These are phyloP conservation scores for Calonectria honghensis DNA, from an alignment of 2,329 filamentous ascomycete species.

Conservation along the genomic window DNA sequence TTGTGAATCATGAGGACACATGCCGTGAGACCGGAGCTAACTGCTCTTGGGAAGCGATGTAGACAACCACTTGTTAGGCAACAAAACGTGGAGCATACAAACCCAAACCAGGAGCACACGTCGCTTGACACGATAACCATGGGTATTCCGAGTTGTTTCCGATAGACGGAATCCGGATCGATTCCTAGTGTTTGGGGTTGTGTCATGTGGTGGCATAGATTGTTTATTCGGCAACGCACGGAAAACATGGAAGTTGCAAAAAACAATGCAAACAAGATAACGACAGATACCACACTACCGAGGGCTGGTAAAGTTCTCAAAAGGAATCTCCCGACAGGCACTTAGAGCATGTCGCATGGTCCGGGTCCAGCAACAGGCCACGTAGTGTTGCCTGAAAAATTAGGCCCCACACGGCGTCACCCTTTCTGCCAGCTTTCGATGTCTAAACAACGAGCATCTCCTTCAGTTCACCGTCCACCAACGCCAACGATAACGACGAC, in stretches of 20 bases:
- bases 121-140: background rate
- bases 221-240: background rate
- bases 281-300: constrained; percentile 7
- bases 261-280: constrained; percentile 18
- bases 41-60: background rate
- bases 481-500: constrained; percentile 53
- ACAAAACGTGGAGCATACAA: background rate
- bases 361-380: constrained; percentile 49
- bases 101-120: background rate
- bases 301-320: constrained; percentile 15
- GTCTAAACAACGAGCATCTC: constrained; percentile 46
- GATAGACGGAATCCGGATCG: constrained; percentile 7
- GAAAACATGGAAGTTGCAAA: constrained; percentile 1
- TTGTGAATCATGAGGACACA: constrained; percentile 3
- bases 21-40: background rate
- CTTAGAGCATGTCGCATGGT: constrained; percentile 36
- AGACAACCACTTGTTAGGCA: background rate
- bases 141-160: constrained; percentile 8
- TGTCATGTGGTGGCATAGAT: background rate
- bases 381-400: constrained; percentile 49
- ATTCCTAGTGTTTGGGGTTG: background rate
- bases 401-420: constrained; percentile 52
- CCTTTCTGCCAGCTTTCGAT: constrained; percentile 57
- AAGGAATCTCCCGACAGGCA: constrained; percentile 37
- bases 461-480: constrained; percentile 47